Conservation (phyloP, 2,329 filamentous ascomycete species). For the Fusarium lyarnte region DNA sequence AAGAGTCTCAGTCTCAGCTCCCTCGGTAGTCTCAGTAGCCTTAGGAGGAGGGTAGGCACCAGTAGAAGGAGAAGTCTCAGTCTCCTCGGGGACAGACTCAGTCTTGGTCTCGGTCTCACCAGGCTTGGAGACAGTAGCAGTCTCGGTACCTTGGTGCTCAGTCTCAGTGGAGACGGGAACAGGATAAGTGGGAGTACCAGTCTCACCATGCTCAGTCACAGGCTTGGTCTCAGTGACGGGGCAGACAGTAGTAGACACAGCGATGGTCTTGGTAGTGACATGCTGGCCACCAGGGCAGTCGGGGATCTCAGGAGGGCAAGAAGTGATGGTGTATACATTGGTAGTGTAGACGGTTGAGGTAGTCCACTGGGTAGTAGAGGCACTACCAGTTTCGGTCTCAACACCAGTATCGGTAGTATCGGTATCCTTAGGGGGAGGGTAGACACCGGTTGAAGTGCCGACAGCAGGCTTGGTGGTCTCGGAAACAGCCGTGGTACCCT, state of each 20-base stretch:
- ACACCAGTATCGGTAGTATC: neutral
- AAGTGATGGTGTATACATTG: slow-evolving; percentile 36
- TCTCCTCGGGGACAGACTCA: neutral
- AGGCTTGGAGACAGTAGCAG: neutral
- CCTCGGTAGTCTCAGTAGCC: neutral
- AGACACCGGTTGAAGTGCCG: neutral
- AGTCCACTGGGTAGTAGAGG: slow-evolving; percentile 18
- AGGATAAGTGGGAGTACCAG: slow-evolving; percentile 9
- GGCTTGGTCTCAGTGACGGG: slow-evolving; percentile 30
- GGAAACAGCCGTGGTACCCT: slow-evolving; percentile 2
- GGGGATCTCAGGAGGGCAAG: slow-evolving; percentile 29
- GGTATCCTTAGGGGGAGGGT: neutral
- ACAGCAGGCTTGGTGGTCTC: slow-evolving; percentile 9
- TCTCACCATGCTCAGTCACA: slow-evolving; percentile 11
- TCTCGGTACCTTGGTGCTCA: slow-evolving; percentile 2
- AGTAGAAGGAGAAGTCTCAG: neutral
- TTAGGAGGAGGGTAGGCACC: slow-evolving; percentile 3
- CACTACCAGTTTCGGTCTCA: neutral
- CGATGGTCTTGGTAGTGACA: slow-evolving; percentile 37
- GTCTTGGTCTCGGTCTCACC: neutral
- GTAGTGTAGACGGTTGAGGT: slow-evolving; percentile 40
- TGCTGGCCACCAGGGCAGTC: slow-evolving; percentile 29
- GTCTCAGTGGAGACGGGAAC: slow-evolving; percentile 1
- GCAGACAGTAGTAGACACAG: slow-evolving; percentile 37
- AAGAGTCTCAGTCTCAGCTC: neutral